Percentiles rank a stretch among this genome's conserved stretches.
These are phyloP conservation scores for Periglandula ipomoeae DNA, from an alignment of 2,329 filamentous ascomycete genomes.

Conservation along the genomic window DNA sequence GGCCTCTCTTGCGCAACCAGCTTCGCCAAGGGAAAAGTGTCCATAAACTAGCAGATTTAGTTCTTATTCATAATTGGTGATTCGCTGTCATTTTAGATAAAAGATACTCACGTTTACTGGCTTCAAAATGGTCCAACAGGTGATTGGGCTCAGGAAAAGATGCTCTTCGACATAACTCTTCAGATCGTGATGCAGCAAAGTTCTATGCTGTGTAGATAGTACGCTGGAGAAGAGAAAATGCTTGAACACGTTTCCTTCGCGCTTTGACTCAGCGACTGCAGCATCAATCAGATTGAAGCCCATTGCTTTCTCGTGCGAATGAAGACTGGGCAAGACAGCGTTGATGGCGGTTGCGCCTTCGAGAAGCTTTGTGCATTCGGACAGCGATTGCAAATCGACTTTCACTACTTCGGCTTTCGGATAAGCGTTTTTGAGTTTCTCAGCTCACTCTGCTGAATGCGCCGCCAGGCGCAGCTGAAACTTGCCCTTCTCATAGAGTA, in stretches of 20 bases:
- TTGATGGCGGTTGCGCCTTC: neutral
- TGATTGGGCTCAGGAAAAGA: conserved; percentile 1
- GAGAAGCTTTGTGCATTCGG: neutral
- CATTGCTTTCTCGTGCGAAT: conserved; percentile 2
- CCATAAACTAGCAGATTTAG: neutral
- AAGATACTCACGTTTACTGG: neutral
- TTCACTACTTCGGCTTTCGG: neutral
- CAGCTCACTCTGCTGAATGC: neutral
- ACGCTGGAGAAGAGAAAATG: conserved; percentile 2
- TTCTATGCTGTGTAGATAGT: neutral
- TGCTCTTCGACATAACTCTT: conserved; percentile 1
- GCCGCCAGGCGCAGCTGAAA: conserved; percentile 1
- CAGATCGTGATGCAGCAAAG: neutral
- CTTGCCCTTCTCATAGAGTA: neutral
- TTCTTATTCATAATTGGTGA: too few relatives aligned
- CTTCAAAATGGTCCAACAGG: neutral
- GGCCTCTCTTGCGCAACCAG: neutral
- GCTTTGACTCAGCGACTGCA: neutral
- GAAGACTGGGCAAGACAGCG: neutral
- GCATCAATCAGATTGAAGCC: conserved; percentile 1
- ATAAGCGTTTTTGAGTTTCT: neutral
- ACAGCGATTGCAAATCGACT: neutral
- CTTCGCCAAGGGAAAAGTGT: neutral
- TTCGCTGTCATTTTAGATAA: too few relatives aligned
- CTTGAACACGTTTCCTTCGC: neutral